Evolutionary conservation across 73 alveolate genomes (phyloP), one percentile per base, ranked within the genome.

Genomic region (Paramecium biaurelia): DNA sequence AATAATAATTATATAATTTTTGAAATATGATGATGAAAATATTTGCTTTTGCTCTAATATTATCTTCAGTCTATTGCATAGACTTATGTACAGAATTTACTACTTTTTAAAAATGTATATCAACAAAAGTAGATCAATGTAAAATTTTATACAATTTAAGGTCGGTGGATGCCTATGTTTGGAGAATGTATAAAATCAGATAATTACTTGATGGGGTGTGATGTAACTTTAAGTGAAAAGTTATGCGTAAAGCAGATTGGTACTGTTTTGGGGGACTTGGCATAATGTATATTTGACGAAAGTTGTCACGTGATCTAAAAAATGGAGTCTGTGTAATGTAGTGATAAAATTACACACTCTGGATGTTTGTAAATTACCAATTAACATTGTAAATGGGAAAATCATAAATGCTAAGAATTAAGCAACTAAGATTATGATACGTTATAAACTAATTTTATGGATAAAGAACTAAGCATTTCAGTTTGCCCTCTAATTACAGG

Each of bases 191-290:
- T 30, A 12, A 20, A 21, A 24, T 43, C 76, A 3, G 56, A 79
- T 9, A 79, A 79, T 79, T 79, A 79, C 37, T 45, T 79, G 47
- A 43, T 79, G 45, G 90, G 90, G 7, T 79, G 90, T 79, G 90
- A 79, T 12, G 20, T 5, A 9, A 79, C 76, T 43, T 45, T 79
- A 43, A 79, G 74, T 79, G 42, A 79, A 45, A 79, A 79, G 23
- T 26, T 79, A 34, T 79, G 90, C 14, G 74, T 79, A 23, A 38
- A 45, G 24, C 18, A 79, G 28, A 23, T 79, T 41, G 90, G 90
- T 12, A 43, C 74, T 20, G 56, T 79, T 6, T 20, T 42, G 7
- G 90, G 90, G 5, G 90, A 79, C 20, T 34, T 79, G 42, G 90
- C 76, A 18, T 24, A 30, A 24, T 79, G 90, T 79, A 34, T 43